These are phyloP conservation scores for Penicillium digitatum DNA, from an alignment of 2,329 filamentous ascomycete species.

Conservation along the genomic window DNA sequence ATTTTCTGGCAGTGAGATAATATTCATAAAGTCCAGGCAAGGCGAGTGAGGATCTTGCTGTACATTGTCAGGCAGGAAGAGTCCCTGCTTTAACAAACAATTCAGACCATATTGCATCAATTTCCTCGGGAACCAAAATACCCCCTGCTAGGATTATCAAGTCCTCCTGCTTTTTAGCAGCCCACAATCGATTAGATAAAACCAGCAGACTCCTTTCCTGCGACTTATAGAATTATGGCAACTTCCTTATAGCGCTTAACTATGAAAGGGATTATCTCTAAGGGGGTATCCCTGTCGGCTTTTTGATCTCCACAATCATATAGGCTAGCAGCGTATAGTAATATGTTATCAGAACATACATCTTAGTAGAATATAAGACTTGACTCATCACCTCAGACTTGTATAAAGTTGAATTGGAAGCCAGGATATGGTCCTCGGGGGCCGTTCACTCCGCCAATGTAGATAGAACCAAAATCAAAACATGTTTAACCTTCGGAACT, in stretches of 20 bases:
- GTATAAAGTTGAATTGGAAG: constrained; percentile 52
- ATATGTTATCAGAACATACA: constrained; percentile 50
- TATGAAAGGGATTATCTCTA: constrained; percentile 47
- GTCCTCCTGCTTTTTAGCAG: constrained; percentile 53
- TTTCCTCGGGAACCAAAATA: constrained; percentile 48
- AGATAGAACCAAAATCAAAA: no score
- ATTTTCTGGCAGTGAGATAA: neutral
- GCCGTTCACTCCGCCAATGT: no score
- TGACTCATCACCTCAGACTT: constrained; percentile 49
- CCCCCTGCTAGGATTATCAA: constrained; percentile 50
- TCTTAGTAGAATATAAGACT: constrained; percentile 37
- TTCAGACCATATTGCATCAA: constrained; percentile 48
- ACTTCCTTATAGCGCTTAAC: constrained; percentile 39
- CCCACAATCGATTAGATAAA: constrained; percentile 58
- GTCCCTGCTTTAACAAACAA: constrained; percentile 33
- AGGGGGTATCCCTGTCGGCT: constrained; percentile 48
- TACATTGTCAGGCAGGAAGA: constrained; percentile 47
- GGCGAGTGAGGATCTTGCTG: constrained; percentile 14
- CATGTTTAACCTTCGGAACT: no score
- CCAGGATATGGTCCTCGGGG: constrained; percentile 46
- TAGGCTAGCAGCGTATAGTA: constrained; percentile 49
- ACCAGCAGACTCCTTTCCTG: constrained; percentile 49
- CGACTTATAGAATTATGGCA: constrained; percentile 43
- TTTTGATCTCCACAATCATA: constrained; percentile 55
- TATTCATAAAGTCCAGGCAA: neutral